These are phyloP conservation scores for Colletotrichum abscissum DNA, from an alignment of 2,329 filamentous ascomycete genomes.

Conservation along the genomic window DNA sequence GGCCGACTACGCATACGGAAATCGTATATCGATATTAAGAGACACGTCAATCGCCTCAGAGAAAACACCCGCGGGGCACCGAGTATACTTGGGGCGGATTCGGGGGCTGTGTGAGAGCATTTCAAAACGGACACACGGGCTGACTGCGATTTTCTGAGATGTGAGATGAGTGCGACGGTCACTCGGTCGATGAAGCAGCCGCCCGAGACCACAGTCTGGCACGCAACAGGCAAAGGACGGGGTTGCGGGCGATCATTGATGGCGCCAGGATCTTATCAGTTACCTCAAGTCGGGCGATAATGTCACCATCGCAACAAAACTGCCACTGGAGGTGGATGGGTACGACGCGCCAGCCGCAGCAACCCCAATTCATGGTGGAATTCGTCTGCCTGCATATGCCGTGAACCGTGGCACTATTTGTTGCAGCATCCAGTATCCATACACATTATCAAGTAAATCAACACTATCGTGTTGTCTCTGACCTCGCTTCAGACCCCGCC, in stretches of 20 bases:
- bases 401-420: not conserved
- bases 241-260: not conserved
- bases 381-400: slow-evolving; percentile 6
- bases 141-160: slow-evolving; percentile 12
- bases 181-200: slow-evolving; percentile 28
- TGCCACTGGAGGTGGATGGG: not conserved
- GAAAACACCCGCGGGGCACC: slow-evolving; percentile 4
- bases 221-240: not conserved
- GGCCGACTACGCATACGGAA: not conserved
- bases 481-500: not conserved
- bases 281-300: not conserved
- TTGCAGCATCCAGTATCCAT: too few relatives aligned
- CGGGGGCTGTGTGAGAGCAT: not conserved
- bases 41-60: not conserved
- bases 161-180: slow-evolving; percentile 24
- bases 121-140: slow-evolving; percentile 11
- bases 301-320: not conserved
- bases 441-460: not conserved
- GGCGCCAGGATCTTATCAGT: not conserved
- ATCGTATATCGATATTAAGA: not conserved
- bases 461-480: not conserved
- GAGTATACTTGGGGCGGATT: not conserved
- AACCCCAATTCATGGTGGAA: slow-evolving; percentile 14
- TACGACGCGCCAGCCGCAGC: slow-evolving; percentile 29
- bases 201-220: slow-evolving; percentile 5